Evolutionary conservation across 768 basidiomycete species (phyloP).

Genomic region (Mycena chlorophos): DNA sequence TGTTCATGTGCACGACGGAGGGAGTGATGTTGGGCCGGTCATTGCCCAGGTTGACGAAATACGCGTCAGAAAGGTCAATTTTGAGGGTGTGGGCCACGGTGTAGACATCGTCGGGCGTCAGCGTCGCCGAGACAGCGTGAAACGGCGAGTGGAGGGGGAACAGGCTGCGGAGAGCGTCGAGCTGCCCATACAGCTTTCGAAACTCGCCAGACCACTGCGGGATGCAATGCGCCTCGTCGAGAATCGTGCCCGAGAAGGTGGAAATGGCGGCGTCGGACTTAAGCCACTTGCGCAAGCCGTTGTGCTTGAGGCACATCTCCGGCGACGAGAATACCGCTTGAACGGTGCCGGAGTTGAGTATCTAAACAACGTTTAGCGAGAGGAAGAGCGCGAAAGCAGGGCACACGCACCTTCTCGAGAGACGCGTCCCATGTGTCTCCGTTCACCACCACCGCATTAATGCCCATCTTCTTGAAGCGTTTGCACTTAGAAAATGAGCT

Average conservation of each 20-base stretch:
- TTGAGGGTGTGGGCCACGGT: slow-evolving; percentile 26
- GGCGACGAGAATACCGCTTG: slow-evolving; percentile 37
- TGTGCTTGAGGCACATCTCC: slow-evolving; percentile 40
- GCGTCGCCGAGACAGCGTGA: slow-evolving; percentile 35
- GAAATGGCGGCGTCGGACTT: not conserved
- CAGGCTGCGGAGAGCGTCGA: slow-evolving; percentile 31
- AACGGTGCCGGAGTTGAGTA: slow-evolving; percentile 22
- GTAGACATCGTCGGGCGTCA: slow-evolving; percentile 28
- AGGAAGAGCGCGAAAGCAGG: not conserved
- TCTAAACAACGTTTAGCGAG: slow-evolving; percentile 22
- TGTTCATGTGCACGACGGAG: slow-evolving; percentile 26
- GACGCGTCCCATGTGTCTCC: slow-evolving; percentile 32
- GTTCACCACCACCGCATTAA: slow-evolving; percentile 37
- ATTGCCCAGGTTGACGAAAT: slow-evolving; percentile 37
- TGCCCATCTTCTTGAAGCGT: slow-evolving; percentile 31
- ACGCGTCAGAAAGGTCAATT: slow-evolving; percentile 25
- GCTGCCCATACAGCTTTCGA: slow-evolving; percentile 29
- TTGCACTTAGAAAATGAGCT: too few species aligned
- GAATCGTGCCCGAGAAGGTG: slow-evolving; percentile 27
- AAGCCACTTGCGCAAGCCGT: slow-evolving; percentile 29
- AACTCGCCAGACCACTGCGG: slow-evolving; percentile 38
- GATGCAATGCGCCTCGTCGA: slow-evolving; percentile 45
- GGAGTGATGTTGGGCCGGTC: slow-evolving; percentile 36
- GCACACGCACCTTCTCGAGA: slow-evolving; percentile 30
- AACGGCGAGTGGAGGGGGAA: slow-evolving; percentile 32